A percentile compares a stretch with the other conserved stretches of the same genome.
Evolutionary conservation across 2,329 filamentous ascomycete species (phyloP).

Genomic region (Graphiopsis chlorocephala): DNA sequence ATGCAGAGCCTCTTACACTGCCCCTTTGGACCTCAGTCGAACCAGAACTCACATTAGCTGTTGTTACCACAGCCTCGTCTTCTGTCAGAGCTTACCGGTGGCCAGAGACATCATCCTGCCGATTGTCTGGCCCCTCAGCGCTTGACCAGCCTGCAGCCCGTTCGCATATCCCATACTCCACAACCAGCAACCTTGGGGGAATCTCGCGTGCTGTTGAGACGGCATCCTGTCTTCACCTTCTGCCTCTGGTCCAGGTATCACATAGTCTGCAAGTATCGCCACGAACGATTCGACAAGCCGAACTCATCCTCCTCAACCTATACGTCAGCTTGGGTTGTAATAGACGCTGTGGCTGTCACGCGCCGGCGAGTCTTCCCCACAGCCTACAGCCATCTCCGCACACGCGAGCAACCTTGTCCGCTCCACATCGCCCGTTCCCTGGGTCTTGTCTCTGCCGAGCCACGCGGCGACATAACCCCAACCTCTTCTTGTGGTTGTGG

Average conservation of each 20-base stretch:
- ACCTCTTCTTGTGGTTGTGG: conserved; percentile 6
- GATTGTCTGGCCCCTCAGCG: conserved; percentile 7
- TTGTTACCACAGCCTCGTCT: not conserved
- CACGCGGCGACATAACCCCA: conserved; percentile 13
- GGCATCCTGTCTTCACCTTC: not conserved
- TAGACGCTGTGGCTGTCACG: conserved; percentile 14
- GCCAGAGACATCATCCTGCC: conserved; percentile 1
- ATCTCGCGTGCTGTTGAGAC: conserved; percentile 2
- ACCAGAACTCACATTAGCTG: not conserved
- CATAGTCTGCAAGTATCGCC: not conserved
- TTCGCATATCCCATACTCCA: conserved; percentile 9
- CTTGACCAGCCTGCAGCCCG: conserved; percentile 16
- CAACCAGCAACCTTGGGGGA: not conserved
- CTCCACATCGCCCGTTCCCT: conserved; percentile 3
- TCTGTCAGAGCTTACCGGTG: not conserved
- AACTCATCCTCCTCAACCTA: not conserved
- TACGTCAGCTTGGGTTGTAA: not conserved
- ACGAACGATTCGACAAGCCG: not conserved
- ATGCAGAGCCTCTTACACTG: not conserved
- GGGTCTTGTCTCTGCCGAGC: conserved; percentile 6
- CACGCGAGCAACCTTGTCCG: conserved; percentile 13
- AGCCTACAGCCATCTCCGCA: conserved; percentile 13
- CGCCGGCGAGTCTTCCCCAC: conserved; percentile 12
- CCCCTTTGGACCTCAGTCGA: not conserved
- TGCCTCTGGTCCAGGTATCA: not conserved